Evolutionary conservation across 306 rosid species (phyloP).

Genomic region (Betula pendula): DNA sequence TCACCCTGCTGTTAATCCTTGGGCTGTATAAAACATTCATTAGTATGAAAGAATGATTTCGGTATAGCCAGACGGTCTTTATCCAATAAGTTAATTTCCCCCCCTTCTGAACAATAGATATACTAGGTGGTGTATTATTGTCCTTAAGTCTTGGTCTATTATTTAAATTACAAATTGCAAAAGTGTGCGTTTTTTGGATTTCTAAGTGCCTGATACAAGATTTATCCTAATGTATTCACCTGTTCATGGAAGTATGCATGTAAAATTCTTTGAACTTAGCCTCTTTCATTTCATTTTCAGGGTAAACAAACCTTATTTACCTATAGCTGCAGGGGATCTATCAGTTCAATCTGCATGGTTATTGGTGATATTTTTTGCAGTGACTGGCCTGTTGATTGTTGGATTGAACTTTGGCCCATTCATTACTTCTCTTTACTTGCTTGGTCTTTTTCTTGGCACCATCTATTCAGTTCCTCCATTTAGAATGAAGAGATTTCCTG

Average conservation of each 20-base stretch:
- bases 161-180: constrained; percentile 5
- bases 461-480: constrained; percentile 93
- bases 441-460: constrained; percentile 95
- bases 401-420: constrained; percentile 84
- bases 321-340: constrained; percentile 98
- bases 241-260: constrained; percentile 4
- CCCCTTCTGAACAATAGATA: not conserved
- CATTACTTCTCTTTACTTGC: constrained; percentile 73
- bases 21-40: not conserved
- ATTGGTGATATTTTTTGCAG: constrained; percentile 84
- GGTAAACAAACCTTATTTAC: constrained; percentile 96
- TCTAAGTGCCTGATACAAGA: constrained; percentile 6
- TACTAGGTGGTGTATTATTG: not conserved
- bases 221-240: not conserved
- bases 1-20: not conserved
- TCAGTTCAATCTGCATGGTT: constrained; percentile 93
- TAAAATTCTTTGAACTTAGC: constrained; percentile 5
- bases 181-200: constrained; percentile 1
- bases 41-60: not conserved
- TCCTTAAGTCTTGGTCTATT: constrained; percentile 4
- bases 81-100: not conserved
- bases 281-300: constrained; percentile 52
- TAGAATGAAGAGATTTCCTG: constrained; percentile 91
- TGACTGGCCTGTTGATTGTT: constrained; percentile 68
- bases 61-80: constrained; percentile 4